phyloP scores from a whole-genome alignment of 371 early-diverging fungal genomes.

The Thermomucor indicae-seudaticae region DNA sequence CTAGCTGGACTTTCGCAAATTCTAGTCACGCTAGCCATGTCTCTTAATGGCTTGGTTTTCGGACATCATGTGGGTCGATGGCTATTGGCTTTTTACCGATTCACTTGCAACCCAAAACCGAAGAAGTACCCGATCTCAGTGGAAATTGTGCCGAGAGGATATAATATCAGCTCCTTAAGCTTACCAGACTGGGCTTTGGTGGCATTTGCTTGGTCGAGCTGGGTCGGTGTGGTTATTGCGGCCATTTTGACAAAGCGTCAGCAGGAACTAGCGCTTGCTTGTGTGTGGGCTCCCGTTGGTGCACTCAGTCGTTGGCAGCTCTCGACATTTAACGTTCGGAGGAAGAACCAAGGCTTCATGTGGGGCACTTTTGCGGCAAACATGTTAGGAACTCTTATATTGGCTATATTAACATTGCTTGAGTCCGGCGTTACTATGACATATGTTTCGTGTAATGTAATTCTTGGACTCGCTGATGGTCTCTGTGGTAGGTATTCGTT shows the following conservation, averaged over 20 bases:
- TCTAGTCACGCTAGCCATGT: constrained; percentile 45
- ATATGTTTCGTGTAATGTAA: constrained; percentile 42
- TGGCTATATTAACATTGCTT: constrained; percentile 51
- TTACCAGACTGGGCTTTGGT: constrained; percentile 17
- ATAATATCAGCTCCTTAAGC: constrained; percentile 5
- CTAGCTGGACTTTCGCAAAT: constrained; percentile 39
- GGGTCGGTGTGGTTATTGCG: constrained; percentile 45
- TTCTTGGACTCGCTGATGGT: constrained; percentile 58
- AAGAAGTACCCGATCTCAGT: neutral
- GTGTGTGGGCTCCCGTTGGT: constrained; percentile 58
- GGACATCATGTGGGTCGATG: constrained; percentile 41
- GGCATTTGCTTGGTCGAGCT: constrained; percentile 17
- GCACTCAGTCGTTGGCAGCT: constrained; percentile 68
- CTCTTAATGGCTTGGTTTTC: constrained; percentile 37
- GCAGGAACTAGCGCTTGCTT: constrained; percentile 37
- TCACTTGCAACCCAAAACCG: too few species aligned
- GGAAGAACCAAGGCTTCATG: neutral
- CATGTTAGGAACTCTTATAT: constrained; percentile 48
- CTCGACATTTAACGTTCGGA: constrained; percentile 45
- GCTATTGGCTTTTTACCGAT: neutral
- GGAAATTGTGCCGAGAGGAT: constrained; percentile 20
- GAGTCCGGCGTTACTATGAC: constrained; percentile 25
- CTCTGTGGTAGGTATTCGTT: constrained; percentile 59
- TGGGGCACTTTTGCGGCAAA: constrained; percentile 69
- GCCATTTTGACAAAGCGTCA: constrained; percentile 21